Evolutionary conservation across 1,284 basidiomycete species (phyloP).

Genomic region (Trichosporon inkin): DNA sequence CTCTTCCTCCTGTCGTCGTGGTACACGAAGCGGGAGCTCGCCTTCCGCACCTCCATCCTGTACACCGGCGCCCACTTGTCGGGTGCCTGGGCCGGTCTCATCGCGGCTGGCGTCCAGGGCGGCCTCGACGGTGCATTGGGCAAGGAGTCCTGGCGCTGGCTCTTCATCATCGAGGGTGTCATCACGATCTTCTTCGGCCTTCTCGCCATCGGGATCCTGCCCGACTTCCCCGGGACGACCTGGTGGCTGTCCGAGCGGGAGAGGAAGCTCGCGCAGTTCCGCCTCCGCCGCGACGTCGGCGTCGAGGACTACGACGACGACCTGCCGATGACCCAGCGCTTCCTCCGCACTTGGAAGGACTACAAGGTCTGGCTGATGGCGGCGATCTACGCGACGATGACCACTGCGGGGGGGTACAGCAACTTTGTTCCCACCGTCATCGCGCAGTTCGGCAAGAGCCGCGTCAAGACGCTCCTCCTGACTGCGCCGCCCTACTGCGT

Average conservation of each 20-base stretch:
- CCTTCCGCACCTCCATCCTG: conserved; percentile 23
- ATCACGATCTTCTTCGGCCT: conserved; percentile 20
- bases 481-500: conserved; percentile 34
- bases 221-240: conserved; percentile 23
- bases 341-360: conserved; percentile 15
- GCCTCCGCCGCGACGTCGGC: conserved; percentile 22
- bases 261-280: conserved; percentile 17
- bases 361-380: conserved; percentile 26
- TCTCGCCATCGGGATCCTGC: conserved; percentile 16
- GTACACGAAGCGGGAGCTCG: conserved; percentile 28
- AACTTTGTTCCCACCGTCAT: conserved; percentile 36
- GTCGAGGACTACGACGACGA: conserved; percentile 18
- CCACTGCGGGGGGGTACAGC: conserved; percentile 30
- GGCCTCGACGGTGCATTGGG: conserved; percentile 20
- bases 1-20: conserved; percentile 29
- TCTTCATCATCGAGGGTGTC: conserved; percentile 25
- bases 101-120: conserved; percentile 31
- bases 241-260: conserved; percentile 23
- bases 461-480: conserved; percentile 37
- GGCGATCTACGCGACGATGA: conserved; percentile 22
- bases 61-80: conserved; percentile 30
- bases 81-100: conserved; percentile 35
- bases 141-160: conserved; percentile 25
- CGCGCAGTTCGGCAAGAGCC: conserved; percentile 33
- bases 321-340: background rate